phyloP scores from a whole-genome alignment of 169 alveolate species.

The Plasmodium cynomolgi region DNA sequence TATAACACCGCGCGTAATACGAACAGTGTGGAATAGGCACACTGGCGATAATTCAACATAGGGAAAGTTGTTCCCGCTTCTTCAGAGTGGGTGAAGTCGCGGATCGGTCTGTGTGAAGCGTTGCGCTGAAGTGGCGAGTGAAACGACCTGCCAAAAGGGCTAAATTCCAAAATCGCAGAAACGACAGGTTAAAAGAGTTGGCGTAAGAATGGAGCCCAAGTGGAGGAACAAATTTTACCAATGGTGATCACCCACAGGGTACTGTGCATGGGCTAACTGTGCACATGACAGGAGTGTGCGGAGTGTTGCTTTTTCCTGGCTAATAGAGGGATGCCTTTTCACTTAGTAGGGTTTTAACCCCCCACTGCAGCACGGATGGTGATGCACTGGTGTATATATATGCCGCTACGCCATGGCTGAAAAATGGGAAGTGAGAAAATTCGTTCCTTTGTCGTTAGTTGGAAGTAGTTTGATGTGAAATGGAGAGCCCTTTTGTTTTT shows the following conservation, averaged over 20 bases:
- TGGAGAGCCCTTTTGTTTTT: neutral
- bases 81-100: neutral
- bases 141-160: neutral
- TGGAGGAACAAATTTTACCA: neutral
- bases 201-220: neutral
- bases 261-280: neutral
- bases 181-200: neutral
- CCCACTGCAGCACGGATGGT: neutral
- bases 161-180: neutral
- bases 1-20: neutral
- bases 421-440: neutral
- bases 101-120: neutral
- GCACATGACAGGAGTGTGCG: neutral
- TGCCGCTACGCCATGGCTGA: neutral
- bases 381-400: neutral
- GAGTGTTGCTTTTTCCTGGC: neutral
- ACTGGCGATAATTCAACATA: neutral
- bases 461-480: neutral
- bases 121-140: neutral
- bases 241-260: neutral
- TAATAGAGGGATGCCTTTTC: neutral
- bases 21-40: neutral
- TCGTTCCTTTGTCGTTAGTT: neutral
- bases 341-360: neutral
- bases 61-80: neutral